phyloP scores from a whole-genome alignment of 306 rosid species.

The Cicer cuneatum region DNA sequence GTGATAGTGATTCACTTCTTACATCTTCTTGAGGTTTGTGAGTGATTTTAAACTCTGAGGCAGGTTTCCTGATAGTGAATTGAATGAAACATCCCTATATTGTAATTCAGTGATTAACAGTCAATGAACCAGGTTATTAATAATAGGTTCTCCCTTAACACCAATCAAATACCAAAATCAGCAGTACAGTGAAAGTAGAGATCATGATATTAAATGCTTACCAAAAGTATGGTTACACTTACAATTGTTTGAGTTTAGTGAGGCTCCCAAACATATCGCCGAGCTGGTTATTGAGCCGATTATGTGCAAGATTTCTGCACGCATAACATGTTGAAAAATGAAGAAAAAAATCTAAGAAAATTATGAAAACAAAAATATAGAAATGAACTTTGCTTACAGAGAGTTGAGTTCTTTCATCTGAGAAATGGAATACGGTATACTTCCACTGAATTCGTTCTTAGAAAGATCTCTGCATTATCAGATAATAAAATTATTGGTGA shows the following conservation, averaged over 20 bases:
- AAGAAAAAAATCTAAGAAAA: background rate
- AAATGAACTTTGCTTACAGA: conserved; percentile 58
- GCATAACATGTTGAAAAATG: conserved; percentile 39
- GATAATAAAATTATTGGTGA: conserved; percentile 36
- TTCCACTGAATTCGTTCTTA: conserved; percentile 64
- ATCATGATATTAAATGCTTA: conserved; percentile 9
- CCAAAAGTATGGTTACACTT: conserved; percentile 47
- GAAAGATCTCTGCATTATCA: conserved; percentile 79
- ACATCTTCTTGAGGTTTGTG: conserved; percentile 72
- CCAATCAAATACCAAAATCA: conserved; percentile 17
- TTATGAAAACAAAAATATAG: background rate
- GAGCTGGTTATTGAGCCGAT: conserved; percentile 75
- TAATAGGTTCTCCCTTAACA: too few species aligned
- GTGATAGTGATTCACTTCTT: conserved; percentile 45
- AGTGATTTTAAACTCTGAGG: conserved; percentile 82
- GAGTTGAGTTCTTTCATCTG: conserved; percentile 66
- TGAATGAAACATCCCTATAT: conserved; percentile 81
- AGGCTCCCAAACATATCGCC: conserved; percentile 74
- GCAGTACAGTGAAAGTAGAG: conserved; percentile 17
- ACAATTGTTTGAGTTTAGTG: conserved; percentile 71
- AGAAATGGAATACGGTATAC: conserved; percentile 75
- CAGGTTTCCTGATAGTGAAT: conserved; percentile 76
- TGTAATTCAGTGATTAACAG: conserved; percentile 35
- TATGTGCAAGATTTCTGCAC: conserved; percentile 80
- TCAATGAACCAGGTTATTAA: background rate